These are phyloP conservation scores for Fraxinus cuspidata DNA, from an alignment of 257 asterid genomes.

Conservation along the genomic window DNA sequence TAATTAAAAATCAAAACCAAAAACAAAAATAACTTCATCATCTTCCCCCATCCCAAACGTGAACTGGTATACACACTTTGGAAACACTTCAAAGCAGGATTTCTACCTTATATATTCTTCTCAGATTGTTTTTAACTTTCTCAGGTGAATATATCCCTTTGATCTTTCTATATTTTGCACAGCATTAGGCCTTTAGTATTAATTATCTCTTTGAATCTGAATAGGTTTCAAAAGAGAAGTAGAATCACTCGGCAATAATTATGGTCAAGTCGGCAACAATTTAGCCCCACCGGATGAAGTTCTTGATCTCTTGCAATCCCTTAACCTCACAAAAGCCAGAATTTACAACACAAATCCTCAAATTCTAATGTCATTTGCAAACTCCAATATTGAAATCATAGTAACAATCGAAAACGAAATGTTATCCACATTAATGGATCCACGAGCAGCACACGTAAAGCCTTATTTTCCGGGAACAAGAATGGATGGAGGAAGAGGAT, in stretches of 20 bases:
- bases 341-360: constrained; percentile 85
- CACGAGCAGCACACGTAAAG: constrained; percentile 55
- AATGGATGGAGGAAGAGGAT: no score
- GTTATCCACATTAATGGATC: constrained; percentile 51
- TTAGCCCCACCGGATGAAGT: constrained; percentile 70
- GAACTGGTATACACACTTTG: constrained; percentile 12
- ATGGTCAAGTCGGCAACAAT: constrained; percentile 85
- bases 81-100: constrained; percentile 17
- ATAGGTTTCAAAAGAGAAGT: constrained; percentile 44
- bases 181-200: no score
- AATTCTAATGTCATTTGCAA: constrained; percentile 62
- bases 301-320: constrained; percentile 60
- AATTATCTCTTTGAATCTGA: background rate
- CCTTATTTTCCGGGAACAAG: constrained; percentile 72
- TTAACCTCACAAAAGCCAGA: constrained; percentile 61
- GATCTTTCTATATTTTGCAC: background rate
- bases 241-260: constrained; percentile 72
- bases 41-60: no score
- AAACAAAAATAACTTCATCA: no score
- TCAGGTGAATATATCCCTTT: constrained; percentile 28
- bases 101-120: constrained; percentile 31
- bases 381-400: constrained; percentile 63
- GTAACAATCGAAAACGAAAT: constrained; percentile 72
- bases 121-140: constrained; percentile 24
- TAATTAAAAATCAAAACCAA: no score